phyloP scores from a whole-genome alignment of 805 yeast species.

The Pichia scutulata region DNA sequence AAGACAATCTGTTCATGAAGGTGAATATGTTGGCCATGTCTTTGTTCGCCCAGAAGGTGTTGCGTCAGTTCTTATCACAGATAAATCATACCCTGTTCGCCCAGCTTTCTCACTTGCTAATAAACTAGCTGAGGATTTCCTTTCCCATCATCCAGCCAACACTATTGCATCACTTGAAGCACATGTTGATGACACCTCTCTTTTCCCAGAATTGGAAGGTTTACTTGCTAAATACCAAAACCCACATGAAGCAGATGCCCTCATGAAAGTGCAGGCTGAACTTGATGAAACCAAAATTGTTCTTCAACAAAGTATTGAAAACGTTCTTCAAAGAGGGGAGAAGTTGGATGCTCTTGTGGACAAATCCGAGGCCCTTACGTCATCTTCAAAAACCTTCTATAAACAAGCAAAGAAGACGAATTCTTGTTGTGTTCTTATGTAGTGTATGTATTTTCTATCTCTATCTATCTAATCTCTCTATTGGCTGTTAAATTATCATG shows the following conservation, averaged over 20 bases:
- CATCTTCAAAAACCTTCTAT: conserved; percentile 88
- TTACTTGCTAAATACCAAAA: conserved; percentile 87
- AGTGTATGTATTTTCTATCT: conserved; percentile 15
- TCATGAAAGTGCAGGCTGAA: conserved; percentile 96
- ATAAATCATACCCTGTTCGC: conserved; percentile 92
- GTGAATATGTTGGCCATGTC: conserved; percentile 84
- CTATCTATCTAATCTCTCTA: background rate
- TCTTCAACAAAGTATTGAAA: conserved; percentile 89
- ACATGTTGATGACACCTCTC: conserved; percentile 52
- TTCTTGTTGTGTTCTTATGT: conserved; percentile 78
- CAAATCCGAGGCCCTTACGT: conserved; percentile 86
- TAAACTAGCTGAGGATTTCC: conserved; percentile 84
- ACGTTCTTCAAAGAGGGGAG: conserved; percentile 93
- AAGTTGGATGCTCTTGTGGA: conserved; percentile 90
- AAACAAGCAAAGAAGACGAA: conserved; percentile 94
- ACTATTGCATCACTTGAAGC: background rate
- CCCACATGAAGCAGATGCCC: conserved; percentile 93
- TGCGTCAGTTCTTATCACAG: conserved; percentile 87
- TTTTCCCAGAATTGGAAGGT: conserved; percentile 40
- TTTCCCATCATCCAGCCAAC: conserved; percentile 67
- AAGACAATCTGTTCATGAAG: conserved; percentile 92
- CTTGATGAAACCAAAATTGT: conserved; percentile 96
- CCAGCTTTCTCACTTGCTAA: conserved; percentile 92
- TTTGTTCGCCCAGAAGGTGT: conserved; percentile 85
- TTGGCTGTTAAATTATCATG: background rate